These are phyloP conservation scores for Hippophae gyantsensis DNA, from an alignment of 306 rosid genomes.

Conservation along the genomic window DNA sequence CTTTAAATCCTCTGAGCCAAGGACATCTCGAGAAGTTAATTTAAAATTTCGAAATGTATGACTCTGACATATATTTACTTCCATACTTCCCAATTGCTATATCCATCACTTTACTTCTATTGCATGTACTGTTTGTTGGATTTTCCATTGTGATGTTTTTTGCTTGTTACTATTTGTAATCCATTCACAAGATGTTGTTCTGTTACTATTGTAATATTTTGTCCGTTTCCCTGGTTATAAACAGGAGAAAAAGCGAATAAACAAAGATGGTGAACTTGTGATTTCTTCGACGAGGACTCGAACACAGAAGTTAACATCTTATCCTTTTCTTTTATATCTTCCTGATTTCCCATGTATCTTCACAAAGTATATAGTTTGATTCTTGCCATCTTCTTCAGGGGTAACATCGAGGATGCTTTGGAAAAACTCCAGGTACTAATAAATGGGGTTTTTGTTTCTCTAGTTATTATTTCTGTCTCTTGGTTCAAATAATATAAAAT, in stretches of 20 bases:
- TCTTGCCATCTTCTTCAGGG: slow-evolving; percentile 30
- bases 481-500: neutral
- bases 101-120: too few relatives aligned
- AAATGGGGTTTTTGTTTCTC: neutral
- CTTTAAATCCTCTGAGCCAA: too few relatives aligned
- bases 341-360: slow-evolving; percentile 8
- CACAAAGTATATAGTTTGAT: slow-evolving; percentile 23
- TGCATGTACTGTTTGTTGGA: too few relatives aligned
- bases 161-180: too few relatives aligned
- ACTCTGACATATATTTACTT: too few relatives aligned
- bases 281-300: slow-evolving; percentile 90
- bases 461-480: neutral
- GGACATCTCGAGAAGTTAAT: too few relatives aligned
- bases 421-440: slow-evolving; percentile 48
- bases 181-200: slow-evolving; percentile 1
- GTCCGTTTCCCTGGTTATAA: slow-evolving; percentile 18
- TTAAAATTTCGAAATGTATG: too few relatives aligned
- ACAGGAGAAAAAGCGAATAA: slow-evolving; percentile 90
- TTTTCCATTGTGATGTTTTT: too few relatives aligned
- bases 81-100: too few relatives aligned
- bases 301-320: slow-evolving; percentile 66
- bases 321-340: slow-evolving; percentile 17
- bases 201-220: slow-evolving; percentile 12
- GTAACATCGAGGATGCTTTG: slow-evolving; percentile 58
- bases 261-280: slow-evolving; percentile 94